Evolutionary conservation across 495 filamentous ascomycete species (phyloP).

Genomic region (Penicillium turbatum): DNA sequence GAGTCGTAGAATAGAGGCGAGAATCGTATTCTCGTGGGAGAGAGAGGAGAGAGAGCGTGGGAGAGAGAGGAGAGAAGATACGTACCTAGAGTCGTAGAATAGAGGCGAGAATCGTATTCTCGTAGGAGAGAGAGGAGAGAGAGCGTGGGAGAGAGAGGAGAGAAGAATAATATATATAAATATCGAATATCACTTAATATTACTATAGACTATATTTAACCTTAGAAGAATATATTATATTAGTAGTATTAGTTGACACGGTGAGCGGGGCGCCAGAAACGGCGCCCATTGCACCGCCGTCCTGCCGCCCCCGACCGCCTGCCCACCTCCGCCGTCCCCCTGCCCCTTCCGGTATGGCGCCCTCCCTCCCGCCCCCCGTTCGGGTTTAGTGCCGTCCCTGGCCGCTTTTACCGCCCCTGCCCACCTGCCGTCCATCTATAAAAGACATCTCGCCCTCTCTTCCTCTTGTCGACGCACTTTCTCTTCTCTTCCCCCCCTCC

Average conservation of each 20-base stretch:
- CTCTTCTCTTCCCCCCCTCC: slow-evolving; percentile 1
- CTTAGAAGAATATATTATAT: too few species aligned
- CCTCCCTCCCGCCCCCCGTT: background rate
- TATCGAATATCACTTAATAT: too few species aligned
- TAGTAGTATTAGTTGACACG: background rate
- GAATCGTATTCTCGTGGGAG: too few species aligned
- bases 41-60: too few species aligned
- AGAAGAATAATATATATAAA: too few species aligned
- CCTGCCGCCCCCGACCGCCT: slow-evolving; percentile 10
- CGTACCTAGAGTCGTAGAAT: too few species aligned
- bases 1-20: too few species aligned
- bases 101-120: too few species aligned
- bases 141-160: too few species aligned
- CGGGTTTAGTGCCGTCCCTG: background rate
- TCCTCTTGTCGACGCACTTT: slow-evolving; percentile 11
- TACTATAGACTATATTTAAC: too few species aligned
- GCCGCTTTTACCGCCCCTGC: background rate
- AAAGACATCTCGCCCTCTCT: slow-evolving; percentile 1
- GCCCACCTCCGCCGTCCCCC: background rate
- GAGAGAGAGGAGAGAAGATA: too few species aligned
- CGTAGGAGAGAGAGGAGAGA: too few species aligned
- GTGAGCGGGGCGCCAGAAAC: slow-evolving; percentile 9
- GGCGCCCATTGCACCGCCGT: slow-evolving; percentile 9
- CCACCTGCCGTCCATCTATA: background rate
- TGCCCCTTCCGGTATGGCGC: background rate